A percentile compares a stretch with the other conserved stretches of the same genome.
Conservation (phyloP, 2,329 filamentous ascomycete species). For the Coleophoma eucalyptorum region DNA sequence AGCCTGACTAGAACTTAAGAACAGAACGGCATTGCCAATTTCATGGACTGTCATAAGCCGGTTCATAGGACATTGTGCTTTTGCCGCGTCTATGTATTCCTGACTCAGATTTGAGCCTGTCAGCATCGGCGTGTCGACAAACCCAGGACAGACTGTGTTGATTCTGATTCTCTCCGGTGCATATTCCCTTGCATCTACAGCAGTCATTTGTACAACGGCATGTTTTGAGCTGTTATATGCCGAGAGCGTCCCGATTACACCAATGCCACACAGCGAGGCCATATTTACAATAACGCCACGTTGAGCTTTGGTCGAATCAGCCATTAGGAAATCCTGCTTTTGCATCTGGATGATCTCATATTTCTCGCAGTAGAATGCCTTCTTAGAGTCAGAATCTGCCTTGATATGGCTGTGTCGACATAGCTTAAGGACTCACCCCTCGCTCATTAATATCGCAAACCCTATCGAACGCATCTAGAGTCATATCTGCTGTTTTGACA, state of each 20-base stretch:
- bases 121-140: not conserved
- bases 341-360: not conserved
- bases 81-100: not conserved
- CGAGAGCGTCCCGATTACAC: constrained; percentile 4
- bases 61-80: not conserved
- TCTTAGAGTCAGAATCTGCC: not conserved
- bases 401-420: too few species aligned
- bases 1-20: not conserved
- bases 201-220: constrained; percentile 15
- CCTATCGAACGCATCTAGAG: not conserved
- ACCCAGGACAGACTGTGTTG: constrained; percentile 1
- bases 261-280: constrained; percentile 8
- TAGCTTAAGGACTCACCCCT: not conserved
- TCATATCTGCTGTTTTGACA: constrained; percentile 8
- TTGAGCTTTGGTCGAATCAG: too few species aligned
- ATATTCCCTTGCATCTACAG: not conserved
- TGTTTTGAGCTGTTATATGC: constrained; percentile 22
- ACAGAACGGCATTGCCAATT: not conserved
- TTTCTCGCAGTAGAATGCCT: not conserved
- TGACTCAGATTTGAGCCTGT: not conserved
- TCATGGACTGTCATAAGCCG: not conserved
- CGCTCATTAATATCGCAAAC: not conserved
- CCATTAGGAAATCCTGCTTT: not conserved
- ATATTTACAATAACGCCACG: constrained; percentile 21
- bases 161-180: not conserved